Base-by-base conservation (phyloP, 2,329 filamentous ascomycete species). In the Dendryphion nanum region DNA sequence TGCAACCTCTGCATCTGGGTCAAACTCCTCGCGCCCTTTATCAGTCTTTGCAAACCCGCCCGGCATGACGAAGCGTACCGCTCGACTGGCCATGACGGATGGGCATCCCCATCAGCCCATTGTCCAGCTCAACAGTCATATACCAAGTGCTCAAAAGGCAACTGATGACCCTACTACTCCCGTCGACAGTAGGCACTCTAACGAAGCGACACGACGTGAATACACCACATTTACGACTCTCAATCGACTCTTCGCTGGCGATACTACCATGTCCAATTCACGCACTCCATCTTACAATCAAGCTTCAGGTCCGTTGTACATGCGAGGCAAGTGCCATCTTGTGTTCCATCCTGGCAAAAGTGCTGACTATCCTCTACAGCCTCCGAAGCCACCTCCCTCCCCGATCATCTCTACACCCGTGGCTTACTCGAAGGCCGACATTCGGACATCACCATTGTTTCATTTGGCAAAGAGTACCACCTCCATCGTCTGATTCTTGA, bases 401-500 rank as follows among this genome's bases (percentile, higher is more conserved):
- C 72, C 1, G 68, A 73, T 31, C 76, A 79, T 55, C 66, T 79
- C 19, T 75, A 75, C 45, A 72, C 64, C 12, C 67, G 73, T 41
- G 76, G 76, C 16, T 63, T 79, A 20, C 57, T 77, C 12, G 63
- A 70, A 41, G 76, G 76, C 10, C 64, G 68, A 4, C 74, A 78
- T 44, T 77, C 73, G 0, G 76, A 79, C 47, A 77, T 79, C 35
- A 72, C 71, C 16, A 57, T 79, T 34, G 61, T 71, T 38, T 76
- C 75, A 1, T 79, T 79, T 50, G 71, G 70, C 7, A 69, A 71
- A 30, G 61, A 62, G 33, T 79, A 79, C 55, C 67, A 66, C 40
- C 65, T 79, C 5, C 76, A 79, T 49, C 73, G 76, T 14, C 59
- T 79, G 6, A 68, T 79, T 15, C 71, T 79, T 15, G 76, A 78